Evolutionary conservation across 257 asterid species (phyloP), one percentile per base, ranked within the genome.

Genomic region (Solanum chmielewskii): DNA sequence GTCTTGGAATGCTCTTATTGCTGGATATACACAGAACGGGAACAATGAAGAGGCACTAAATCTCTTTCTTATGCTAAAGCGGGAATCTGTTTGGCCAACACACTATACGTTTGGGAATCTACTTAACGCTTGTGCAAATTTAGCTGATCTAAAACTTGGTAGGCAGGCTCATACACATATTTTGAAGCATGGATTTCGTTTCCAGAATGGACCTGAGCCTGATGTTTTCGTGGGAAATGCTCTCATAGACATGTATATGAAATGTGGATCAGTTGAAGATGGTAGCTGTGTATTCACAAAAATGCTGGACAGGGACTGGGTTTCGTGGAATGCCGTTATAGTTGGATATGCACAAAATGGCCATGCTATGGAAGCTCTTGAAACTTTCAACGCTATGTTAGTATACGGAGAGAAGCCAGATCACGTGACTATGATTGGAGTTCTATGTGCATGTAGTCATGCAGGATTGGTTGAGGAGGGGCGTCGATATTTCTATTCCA

Each of bases 311-410:
- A 73, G 74, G 35, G 88, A 86, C 49, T 73, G 88, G 88, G 88
- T 86, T 73, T 86, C 84, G 1, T 86, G 88, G 88, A 86, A 86
- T 86, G 71, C 88, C 10, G 3, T 73, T 14, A 86, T 86, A 47
- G 88, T 86, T 47, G 88, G 88, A 62, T 70, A 47, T 86, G 84
- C 88, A 31, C 88, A 86, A 86, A 86, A 86, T 33, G 88, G 88
- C 31, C 83, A 47, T 70, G 84, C 88, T 33, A 33, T 47, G 11
- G 23, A 73, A 86, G 88, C 88, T 33, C 88, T 86, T 86, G 44
- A 73, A 71, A 86, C 83, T 59, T 86, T 86, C 83, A 86, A 73
- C 11, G 41, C 3, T 86, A 73, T 86, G 88, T 33, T 73, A 68
- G 49, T 86, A 23, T 49, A 39, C 1, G 74, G 88, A 33, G 84